Evolutionary conservation across 2,329 filamentous ascomycete genomes (phyloP), one percentile per base, ranked within the genome.

Genomic region (Apiospora sp.): DNA sequence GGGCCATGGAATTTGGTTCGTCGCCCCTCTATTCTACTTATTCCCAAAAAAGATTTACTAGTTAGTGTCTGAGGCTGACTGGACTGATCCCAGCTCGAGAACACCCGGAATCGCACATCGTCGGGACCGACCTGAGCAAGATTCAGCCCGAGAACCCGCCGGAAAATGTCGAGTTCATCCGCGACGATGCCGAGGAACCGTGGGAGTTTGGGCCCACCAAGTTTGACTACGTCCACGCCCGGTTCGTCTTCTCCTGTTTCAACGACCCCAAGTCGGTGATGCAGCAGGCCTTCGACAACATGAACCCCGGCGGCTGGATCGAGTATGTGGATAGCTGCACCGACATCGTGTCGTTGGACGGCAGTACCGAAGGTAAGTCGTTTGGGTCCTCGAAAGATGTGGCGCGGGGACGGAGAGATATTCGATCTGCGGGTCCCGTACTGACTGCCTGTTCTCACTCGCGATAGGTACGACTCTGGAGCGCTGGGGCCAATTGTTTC

Each of bases 191-290:
- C 22, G 72, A 73, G 49, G 49, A 58, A 13, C 30, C 30, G 24
- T 73, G 70, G 70, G 16, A 48, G 24, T 69, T 69, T 7, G 51
- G 48, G 34, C 24, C 41, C 10, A 10, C 13, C 7, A 46, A 51
- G 41, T 73, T 73, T 49, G 72, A 73, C n/a, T 73, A 72, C 30
- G 10, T 72, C 27, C 71, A 72, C 43, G 27, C 51, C 14, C 70
- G 72, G 0, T 10, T 46, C 30, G 58, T 71, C 30, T 51, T 71
- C 7, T 46, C 71, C 0, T 72, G 71, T 37, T 72, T 72, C 48
- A 37, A 71, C 14, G 48, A 71, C 58, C 22, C 30, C 10, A n/a
- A 43, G 19, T 43, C 5, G 10, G 71, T 72, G 24, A 72, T 70
- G 49, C 43, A 30, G 12, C 44, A 70, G 34, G 71, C 46, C 6